Conservation (phyloP, 768 basidiomycete species). For the Termitomyces titanicus region DNA sequence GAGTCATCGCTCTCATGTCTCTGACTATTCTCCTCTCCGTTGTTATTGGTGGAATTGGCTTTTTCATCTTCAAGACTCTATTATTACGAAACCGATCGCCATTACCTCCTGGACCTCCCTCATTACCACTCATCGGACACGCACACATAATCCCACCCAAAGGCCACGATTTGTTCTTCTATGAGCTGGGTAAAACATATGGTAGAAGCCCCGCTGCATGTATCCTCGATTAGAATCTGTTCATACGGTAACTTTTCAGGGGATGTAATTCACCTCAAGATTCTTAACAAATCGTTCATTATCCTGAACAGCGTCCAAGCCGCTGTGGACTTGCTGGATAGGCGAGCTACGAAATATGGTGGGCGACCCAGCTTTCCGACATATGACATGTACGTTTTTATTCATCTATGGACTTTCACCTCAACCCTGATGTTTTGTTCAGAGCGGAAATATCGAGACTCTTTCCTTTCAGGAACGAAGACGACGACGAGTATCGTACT, state of each 20-base stretch:
- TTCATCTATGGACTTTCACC: no score
- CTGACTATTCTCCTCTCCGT: no score
- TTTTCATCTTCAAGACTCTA: background rate
- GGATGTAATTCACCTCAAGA: slow-evolving; percentile 15
- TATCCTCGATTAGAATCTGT: background rate
- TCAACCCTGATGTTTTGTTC: background rate
- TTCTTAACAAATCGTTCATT: slow-evolving; percentile 17
- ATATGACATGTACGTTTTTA: slow-evolving; percentile 10
- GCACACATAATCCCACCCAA: slow-evolving; percentile 26
- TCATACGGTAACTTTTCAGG: background rate
- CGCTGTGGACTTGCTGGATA: slow-evolving; percentile 38
- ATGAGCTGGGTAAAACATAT: background rate
- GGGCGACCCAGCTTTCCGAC: slow-evolving; percentile 24
- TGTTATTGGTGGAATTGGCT: background rate
- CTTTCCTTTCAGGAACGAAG: background rate
- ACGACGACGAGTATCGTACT: background rate
- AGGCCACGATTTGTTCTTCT: slow-evolving; percentile 12
- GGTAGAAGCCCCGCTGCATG: background rate
- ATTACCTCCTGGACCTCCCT: slow-evolving; percentile 31
- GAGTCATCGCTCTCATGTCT: no score
- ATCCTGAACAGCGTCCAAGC: slow-evolving; percentile 31
- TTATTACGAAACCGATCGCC: background rate
- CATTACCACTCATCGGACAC: slow-evolving; percentile 33
- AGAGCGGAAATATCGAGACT: slow-evolving; percentile 4
- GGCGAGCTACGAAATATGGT: slow-evolving; percentile 32